A percentile compares a stretch with the other conserved stretches of the same genome.
These are phyloP conservation scores for Phlegmacium glaucopus DNA, from an alignment of 768 basidiomycete species.

Conservation along the genomic window DNA sequence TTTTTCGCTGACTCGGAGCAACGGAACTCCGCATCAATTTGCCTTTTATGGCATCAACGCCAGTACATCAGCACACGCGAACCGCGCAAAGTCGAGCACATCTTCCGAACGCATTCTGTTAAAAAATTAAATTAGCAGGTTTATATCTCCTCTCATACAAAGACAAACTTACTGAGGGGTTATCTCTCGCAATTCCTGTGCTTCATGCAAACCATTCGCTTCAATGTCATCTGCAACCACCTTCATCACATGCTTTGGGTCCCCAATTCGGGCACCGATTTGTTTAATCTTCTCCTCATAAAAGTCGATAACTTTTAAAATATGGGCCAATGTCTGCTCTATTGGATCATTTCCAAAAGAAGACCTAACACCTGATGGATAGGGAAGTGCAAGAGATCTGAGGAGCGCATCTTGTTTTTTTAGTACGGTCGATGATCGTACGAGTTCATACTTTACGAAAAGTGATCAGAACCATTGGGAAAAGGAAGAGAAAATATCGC, in stretches of 20 bases:
- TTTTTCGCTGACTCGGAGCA: slow-evolving; percentile 40
- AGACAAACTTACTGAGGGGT: slow-evolving; percentile 45
- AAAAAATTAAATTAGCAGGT: slow-evolving; percentile 22
- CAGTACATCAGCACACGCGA: slow-evolving; percentile 53
- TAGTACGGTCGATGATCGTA: slow-evolving; percentile 49
- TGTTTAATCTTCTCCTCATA: slow-evolving; percentile 51
- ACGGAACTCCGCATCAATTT: slow-evolving; percentile 29
- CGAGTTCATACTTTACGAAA: slow-evolving; percentile 55
- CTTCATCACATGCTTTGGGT: slow-evolving; percentile 55
- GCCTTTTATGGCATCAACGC: slow-evolving; percentile 44
- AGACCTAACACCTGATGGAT: slow-evolving; percentile 19
- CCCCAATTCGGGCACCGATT: slow-evolving; percentile 33
- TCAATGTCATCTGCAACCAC: slow-evolving; percentile 60
- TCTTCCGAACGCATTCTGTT: slow-evolving; percentile 43
- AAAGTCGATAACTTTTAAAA: slow-evolving; percentile 43
- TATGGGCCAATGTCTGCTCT: slow-evolving; percentile 37
- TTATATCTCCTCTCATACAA: slow-evolving; percentile 13
- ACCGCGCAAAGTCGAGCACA: slow-evolving; percentile 51
- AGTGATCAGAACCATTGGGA: not conserved
- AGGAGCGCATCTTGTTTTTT: slow-evolving; percentile 46
- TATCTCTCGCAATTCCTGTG: slow-evolving; percentile 21
- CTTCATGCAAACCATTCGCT: slow-evolving; percentile 50
- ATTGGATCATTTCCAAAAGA: slow-evolving; percentile 30
- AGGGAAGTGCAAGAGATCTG: slow-evolving; percentile 34
- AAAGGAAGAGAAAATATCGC: slow-evolving; percentile 21